Percentiles rank a stretch among this genome's conserved stretches.
phyloP scores from a whole-genome alignment of 495 filamentous ascomycete species.

The Aspergillus mulundensis region DNA sequence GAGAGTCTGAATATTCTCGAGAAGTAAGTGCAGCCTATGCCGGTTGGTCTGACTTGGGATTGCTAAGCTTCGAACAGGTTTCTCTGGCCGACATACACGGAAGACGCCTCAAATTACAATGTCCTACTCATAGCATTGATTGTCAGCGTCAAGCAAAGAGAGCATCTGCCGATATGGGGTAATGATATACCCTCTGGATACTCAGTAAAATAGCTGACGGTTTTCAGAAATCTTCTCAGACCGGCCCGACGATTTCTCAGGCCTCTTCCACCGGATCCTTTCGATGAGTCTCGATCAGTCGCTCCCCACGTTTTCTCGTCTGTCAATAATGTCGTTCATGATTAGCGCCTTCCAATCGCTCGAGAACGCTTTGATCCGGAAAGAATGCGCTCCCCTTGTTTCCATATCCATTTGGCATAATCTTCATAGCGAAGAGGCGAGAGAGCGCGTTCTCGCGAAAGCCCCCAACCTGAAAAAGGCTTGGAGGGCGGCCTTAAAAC shows the following conservation, averaged over 20 bases:
- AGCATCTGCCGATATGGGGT: constrained; percentile 86
- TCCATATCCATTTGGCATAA: constrained; percentile 96
- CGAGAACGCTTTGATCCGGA: constrained; percentile 82
- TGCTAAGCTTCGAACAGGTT: constrained; percentile 52
- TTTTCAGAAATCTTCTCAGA: constrained; percentile 66
- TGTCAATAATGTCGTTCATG: constrained; percentile 78
- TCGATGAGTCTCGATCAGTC: constrained; percentile 83
- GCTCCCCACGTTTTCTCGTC: constrained; percentile 64
- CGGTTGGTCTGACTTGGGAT: not conserved
- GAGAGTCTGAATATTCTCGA: constrained; percentile 91
- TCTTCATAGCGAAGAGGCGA: constrained; percentile 64
- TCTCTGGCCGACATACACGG: constrained; percentile 89
- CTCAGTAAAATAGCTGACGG: constrained; percentile 13
- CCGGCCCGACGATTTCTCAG: constrained; percentile 78
- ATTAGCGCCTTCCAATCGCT: constrained; percentile 92
- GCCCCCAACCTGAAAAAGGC: constrained; percentile 72
- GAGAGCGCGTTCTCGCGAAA: constrained; percentile 65
- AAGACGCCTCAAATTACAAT: constrained; percentile 86
- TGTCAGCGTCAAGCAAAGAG: constrained; percentile 81
- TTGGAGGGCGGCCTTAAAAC: constrained; percentile 83
- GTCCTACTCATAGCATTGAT: constrained; percentile 80
- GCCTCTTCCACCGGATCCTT: constrained; percentile 82
- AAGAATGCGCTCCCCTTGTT: constrained; percentile 93
- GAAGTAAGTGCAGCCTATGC: constrained; percentile 48
- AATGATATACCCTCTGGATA: constrained; percentile 19